Base-by-base conservation (phyloP, 768 basidiomycete species). In the Mycena leptocephala region DNA sequence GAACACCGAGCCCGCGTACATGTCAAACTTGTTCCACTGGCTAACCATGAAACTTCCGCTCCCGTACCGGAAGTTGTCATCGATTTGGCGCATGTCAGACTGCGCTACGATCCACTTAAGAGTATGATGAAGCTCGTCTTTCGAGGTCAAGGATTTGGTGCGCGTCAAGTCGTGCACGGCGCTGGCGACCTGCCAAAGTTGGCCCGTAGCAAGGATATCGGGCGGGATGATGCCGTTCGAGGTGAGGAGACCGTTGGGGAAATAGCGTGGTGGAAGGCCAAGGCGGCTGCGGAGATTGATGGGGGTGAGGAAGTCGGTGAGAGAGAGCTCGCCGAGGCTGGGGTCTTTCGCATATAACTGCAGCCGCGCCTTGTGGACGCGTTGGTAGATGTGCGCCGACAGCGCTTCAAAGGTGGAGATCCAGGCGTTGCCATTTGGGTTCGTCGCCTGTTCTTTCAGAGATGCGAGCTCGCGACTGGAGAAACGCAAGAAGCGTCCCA, bases 1-100 rank as follows among this genome's bases (percentile, higher is more conserved):
- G 41, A 80, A 80, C 24, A 73, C 68, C 30, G 61, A 32, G 59
- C 72, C 58, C 22, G 39, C 58, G 53, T 80, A 80, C 74, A 79
- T 75, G 48, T 77, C 78, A 11, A 80, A 76, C 62, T 80, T 80
- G 67, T 74, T 79, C 80, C 80, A 80, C 55, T 79, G 78, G 35
- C 76, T 77, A 5, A 76, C 37, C 76, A 76, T 78, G 53, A 79
- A 58, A 58, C 78, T 79, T 2, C 78, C 78, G 33, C 39, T 80
- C 28, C 78, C 80, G n/a, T 70, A 74, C 37, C 59, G 76, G 39
- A 80, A 79, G 37, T 30, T 32, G 4, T 37, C 35, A 14, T 20
- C 28, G 32, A 80, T 71, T 18, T 28, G 48, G 0, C 32, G 39
- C 65, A 41, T 65, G 68, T 80, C 74, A 16, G 70, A 71, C 71